Conservation (phyloP, 768 basidiomycete species). For the Phanerochaete carnosa region DNA sequence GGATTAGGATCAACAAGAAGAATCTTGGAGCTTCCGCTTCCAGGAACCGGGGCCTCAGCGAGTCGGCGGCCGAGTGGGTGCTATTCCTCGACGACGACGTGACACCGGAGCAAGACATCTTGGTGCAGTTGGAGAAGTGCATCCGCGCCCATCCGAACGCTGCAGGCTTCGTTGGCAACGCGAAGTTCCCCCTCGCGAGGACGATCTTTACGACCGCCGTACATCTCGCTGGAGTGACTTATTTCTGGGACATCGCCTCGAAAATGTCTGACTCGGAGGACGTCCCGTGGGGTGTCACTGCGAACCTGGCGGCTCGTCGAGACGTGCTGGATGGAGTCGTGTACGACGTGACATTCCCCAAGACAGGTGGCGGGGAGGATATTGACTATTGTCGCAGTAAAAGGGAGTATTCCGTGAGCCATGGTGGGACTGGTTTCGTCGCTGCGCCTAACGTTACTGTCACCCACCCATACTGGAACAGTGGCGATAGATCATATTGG, state of each 20-base stretch:
- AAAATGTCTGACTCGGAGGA: constrained; percentile 39
- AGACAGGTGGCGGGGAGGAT: constrained; percentile 64
- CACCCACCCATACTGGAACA: constrained; percentile 58
- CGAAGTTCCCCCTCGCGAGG: constrained; percentile 44
- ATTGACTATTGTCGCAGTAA: constrained; percentile 56
- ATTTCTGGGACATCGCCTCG: constrained; percentile 59
- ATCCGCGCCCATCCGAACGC: constrained; percentile 46
- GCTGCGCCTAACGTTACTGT: constrained; percentile 48
- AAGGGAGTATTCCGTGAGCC: constrained; percentile 32
- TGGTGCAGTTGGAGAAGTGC: constrained; percentile 42
- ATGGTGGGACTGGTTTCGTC: constrained; percentile 38
- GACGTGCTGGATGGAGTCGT: constrained; percentile 41
- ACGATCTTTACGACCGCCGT: constrained; percentile 50
- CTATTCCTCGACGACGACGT: constrained; percentile 64
- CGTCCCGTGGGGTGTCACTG: constrained; percentile 63
- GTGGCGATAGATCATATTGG: constrained; percentile 42
- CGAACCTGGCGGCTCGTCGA: constrained; percentile 51
- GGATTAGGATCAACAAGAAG: constrained; percentile 45
- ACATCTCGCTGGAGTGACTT: constrained; percentile 54
- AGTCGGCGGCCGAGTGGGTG: constrained; percentile 56
- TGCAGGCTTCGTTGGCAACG: constrained; percentile 53
- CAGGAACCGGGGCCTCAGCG: constrained; percentile 51
- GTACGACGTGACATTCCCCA: constrained; percentile 49
- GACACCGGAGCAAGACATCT: constrained; percentile 36
- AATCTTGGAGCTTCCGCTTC: constrained; percentile 54